Base-by-base conservation (phyloP, 2,329 filamentous ascomycete species). In the Pleochaeta shiraiana region DNA sequence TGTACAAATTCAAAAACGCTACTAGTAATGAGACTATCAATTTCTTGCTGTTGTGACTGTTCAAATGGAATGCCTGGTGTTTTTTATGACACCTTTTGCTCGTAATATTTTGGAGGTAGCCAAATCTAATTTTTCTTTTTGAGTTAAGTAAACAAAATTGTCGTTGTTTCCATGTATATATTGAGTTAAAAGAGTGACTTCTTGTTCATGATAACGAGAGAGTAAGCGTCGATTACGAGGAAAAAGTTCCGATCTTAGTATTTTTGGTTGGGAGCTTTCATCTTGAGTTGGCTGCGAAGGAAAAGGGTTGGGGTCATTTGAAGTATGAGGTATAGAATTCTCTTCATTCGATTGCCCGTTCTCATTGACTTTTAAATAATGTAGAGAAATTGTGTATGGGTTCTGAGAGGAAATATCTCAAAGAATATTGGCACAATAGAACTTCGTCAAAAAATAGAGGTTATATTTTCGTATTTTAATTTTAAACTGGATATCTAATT, bases 111-210 rank as follows among this genome's bases (percentile, higher is more conserved):
- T 50, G 14, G 45, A 50, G 16, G 21, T 50, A n/a, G 14, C 45
- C 45, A 50, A 50, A 50, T 50, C 45, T 50, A 50, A 24, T 50
- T 50, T 50, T 24, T 50, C 45, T 50, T 50, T 50, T 50, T 50
- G 45, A n/a, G 45, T 12, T n/a, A 50, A 24, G 45, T 50, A 50
- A 50, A 50, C n/a, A 19, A 6, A 19, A 50, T 6, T 50, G n/a
- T 50, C 21, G 45, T n/a, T 19, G 21, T 50, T 50, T 50, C 45
- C 45, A 21, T 24, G 21, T n/a, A 50, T 12, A 24, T 50, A 50
- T 50, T 50, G 16, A 50, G 45, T 7, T 24, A 50, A n/a, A 50
- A 50, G 21, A n/a, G 21, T 50, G 14, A 7, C 45, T 50, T 50
- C 45, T 50, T 50, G 45, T n/a, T 50, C 45, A n/a, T n/a, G 45